Base-by-base conservation (phyloP, 306 rosid species). In the Aeschynomene evenia region DNA sequence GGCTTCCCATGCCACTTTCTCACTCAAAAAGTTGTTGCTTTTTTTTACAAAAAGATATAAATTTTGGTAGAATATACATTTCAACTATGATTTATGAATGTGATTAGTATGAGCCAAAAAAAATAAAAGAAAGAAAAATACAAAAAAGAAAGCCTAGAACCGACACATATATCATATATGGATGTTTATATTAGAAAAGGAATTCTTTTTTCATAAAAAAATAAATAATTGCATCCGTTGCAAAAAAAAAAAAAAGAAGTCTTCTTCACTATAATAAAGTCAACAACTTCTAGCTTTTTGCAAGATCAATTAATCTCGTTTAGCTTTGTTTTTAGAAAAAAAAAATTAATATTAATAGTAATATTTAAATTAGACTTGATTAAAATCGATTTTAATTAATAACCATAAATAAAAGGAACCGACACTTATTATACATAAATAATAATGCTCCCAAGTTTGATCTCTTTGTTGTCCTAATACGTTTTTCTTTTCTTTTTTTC, bases 331-430 rank as follows among this genome's bases (percentile, higher is more conserved):
- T 58, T 62, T 52, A 68, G 69, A 76, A 26, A 50, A 29, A n/a
- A n/a, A n/a, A n/a, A n/a, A n/a, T n/a, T n/a, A n/a, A n/a, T n/a
- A n/a, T n/a, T n/a, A n/a, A 23, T 39, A 68, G n/a, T 52, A 7
- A 61, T 22, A 39, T 53, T 19, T 24, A 20, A 45, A 42, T 42
- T 21, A 58, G 11, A 43, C 7, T 28, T 29, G 19, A 51, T 26
- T 56, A 15, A 56, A n/a, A 45, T 22, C 7, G 26, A 16, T 23
- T 28, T 19, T 28, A 0, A n/a, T n/a, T n/a, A n/a, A n/a, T 15
- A 37, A 18, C 23, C 66, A 15, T 8, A 56, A 64, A 65, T 64
- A 50, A 31, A 39, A 51, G 75, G 62, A 61, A 61, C 80, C 77
- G 64, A 63, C 76, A 68, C 56, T 61, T 52, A 7, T 54, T 19